Evolutionary conservation across 2,329 filamentous ascomycete genomes (phyloP), one percentile per base, ranked within the genome.

Genomic region (Cladophialophora exuberans): DNA sequence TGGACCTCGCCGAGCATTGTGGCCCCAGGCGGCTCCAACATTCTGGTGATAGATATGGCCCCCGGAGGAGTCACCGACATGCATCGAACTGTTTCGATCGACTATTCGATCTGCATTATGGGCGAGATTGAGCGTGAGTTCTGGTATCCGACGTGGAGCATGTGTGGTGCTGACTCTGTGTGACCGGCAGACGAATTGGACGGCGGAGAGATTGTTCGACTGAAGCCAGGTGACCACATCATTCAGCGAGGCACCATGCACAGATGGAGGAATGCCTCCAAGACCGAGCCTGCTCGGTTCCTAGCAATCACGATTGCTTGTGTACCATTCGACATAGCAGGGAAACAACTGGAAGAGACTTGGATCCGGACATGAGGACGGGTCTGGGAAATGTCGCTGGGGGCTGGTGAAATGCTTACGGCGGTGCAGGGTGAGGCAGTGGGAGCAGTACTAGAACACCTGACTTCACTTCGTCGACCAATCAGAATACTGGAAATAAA

Each of bases 241-340:
- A 56, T 62, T 23, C 60, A 62, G 30, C 58, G 60, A 39, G 60
- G 60, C 1, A 62, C 60, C 7, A 62, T 59, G 47, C 60, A 62
- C 43, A 44, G 52, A 18, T 62, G 60, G 60, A 50, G 38, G 30
- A 62, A 63, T 39, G 59, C 50, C 17, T 63, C 61, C 9, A 50
- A 43, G 22, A 61, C 56, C 2, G 44, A 59, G 26, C 60, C 60
- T 15, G 58, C 58, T 9, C 38, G 61, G 22, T 54, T 57, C 22
- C 39, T 63, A 22, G 55, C 43, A 20, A 48, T 51, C 6, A 61
- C 54, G 0, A 18, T 63, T 7, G 52, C 61, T 23, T 60, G 54
- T 38, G 46, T 54, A 23, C 53, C 56, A 9, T 60, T 63, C 26
- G 58, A 63, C 18, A 61, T 61, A 46, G 57, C 54, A 9, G 59